Evolutionary conservation across 1,284 basidiomycete genomes (phyloP).

Genomic region (Microbotryum lychnidis-dioicae): DNA sequence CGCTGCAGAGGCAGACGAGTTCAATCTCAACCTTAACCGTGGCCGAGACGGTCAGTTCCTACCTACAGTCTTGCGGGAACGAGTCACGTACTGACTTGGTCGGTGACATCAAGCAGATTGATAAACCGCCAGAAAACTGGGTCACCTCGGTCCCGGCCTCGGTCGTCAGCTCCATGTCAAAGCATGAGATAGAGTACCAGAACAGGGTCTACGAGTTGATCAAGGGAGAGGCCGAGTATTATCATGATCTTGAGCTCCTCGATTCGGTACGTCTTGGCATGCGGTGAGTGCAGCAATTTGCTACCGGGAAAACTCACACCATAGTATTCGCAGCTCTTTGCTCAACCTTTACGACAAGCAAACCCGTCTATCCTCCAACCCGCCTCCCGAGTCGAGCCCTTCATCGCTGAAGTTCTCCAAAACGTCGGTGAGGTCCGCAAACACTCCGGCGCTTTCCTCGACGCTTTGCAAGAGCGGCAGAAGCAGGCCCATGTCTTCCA

Average conservation of each 20-base stretch:
- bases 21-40: conserved; percentile 1
- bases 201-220: conserved; percentile 87
- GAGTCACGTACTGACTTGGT: background rate
- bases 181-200: conserved; percentile 75
- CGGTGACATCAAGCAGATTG: conserved; percentile 41
- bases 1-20: background rate
- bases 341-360: conserved; percentile 61
- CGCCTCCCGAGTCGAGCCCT: conserved; percentile 57
- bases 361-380: conserved; percentile 70
- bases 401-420: conserved; percentile 78
- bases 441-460: conserved; percentile 70
- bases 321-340: conserved; percentile 46
- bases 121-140: conserved; percentile 58
- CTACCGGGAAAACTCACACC: too few relatives aligned
- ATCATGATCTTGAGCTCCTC: conserved; percentile 77
- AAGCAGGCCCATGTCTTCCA: conserved; percentile 79
- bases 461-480: conserved; percentile 77
- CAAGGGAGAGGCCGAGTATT: conserved; percentile 79
- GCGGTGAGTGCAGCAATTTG: too few relatives aligned
- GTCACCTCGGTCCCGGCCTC: conserved; percentile 58
- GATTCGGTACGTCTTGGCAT: conserved; percentile 50
- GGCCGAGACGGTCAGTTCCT: background rate
- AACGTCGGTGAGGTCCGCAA: conserved; percentile 76
- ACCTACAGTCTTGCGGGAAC: background rate
- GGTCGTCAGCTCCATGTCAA: conserved; percentile 59